A percentile compares a stretch with the other conserved stretches of the same genome.
Evolutionary conservation across 2,329 filamentous ascomycete species (phyloP).

Genomic region (Piedraia hortae): DNA sequence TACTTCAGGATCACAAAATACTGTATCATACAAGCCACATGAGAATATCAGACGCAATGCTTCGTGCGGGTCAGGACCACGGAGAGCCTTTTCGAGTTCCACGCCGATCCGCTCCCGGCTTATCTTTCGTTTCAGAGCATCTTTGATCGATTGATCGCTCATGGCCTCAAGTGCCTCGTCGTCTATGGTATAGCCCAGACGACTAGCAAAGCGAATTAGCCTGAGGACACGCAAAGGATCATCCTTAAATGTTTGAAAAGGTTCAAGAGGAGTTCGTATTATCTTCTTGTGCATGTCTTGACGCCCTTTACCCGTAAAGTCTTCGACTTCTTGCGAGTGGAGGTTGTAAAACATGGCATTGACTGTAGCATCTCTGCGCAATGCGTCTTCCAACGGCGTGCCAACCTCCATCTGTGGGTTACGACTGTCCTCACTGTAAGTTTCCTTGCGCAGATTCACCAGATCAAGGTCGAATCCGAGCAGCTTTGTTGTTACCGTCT

Average conservation of each 20-base stretch:
- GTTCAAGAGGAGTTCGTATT: slow-evolving; percentile 65
- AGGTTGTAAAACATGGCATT: slow-evolving; percentile 95
- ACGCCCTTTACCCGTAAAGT: slow-evolving; percentile 50
- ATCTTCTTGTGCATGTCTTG: slow-evolving; percentile 42
- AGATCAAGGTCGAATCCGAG: slow-evolving; percentile 77
- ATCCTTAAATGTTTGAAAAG: slow-evolving; percentile 78
- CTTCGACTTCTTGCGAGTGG: slow-evolving; percentile 50
- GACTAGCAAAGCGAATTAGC: slow-evolving; percentile 69
- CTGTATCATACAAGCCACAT: slow-evolving; percentile 39
- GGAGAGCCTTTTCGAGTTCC: slow-evolving; percentile 79
- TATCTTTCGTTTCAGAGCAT: slow-evolving; percentile 63
- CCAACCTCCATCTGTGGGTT: slow-evolving; percentile 88
- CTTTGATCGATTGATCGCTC: slow-evolving; percentile 48
- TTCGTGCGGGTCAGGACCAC: slow-evolving; percentile 35
- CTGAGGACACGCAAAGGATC: slow-evolving; percentile 71
- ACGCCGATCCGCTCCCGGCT: slow-evolving; percentile 69
- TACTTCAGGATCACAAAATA: slow-evolving; percentile 40
- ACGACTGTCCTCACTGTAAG: slow-evolving; percentile 63
- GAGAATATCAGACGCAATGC: slow-evolving; percentile 38
- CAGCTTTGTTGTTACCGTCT: slow-evolving; percentile 66
- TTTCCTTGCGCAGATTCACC: slow-evolving; percentile 81
- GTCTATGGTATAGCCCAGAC: slow-evolving; percentile 57
- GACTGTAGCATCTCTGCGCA: slow-evolving; percentile 72
- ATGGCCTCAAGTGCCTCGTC: slow-evolving; percentile 40
- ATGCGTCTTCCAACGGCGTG: slow-evolving; percentile 66